Evolutionary conservation across 1,284 basidiomycete species (phyloP).

Genomic region (Malassezia japonica): DNA sequence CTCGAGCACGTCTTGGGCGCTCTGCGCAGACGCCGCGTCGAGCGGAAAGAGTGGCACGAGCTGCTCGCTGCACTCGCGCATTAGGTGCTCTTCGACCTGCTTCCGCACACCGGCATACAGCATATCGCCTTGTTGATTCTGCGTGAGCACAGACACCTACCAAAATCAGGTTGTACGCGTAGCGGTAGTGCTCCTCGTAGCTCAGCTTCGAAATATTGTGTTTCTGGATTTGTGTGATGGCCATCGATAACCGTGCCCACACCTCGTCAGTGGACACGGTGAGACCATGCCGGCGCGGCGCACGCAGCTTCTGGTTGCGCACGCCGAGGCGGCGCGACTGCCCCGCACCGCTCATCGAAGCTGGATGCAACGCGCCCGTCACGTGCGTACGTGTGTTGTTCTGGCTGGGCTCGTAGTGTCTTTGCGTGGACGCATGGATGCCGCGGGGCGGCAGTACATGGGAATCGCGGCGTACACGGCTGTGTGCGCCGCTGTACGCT

Average conservation of each 20-base stretch:
- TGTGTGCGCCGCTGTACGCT: conserved; percentile 2
- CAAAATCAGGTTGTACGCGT: conserved; percentile 42
- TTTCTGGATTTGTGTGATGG: conserved; percentile 89
- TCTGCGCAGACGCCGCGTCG: conserved; percentile 49
- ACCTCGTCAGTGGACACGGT: conserved; percentile 37
- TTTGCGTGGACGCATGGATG: background rate
- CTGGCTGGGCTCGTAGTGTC: too few relatives aligned
- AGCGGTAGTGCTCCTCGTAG: conserved; percentile 81
- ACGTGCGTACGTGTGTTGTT: conserved; percentile 5
- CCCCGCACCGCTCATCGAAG: conserved; percentile 13
- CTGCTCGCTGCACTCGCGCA: conserved; percentile 64
- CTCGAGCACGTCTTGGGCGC: conserved; percentile 17
- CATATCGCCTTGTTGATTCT: conserved; percentile 65
- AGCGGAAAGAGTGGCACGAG: conserved; percentile 73
- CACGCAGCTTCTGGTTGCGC: conserved; percentile 16
- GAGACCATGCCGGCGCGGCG: conserved; percentile 31
- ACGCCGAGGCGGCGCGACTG: conserved; percentile 14
- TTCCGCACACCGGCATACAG: conserved; percentile 77
- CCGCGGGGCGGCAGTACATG: background rate
- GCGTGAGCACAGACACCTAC: conserved; percentile 12
- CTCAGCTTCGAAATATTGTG: conserved; percentile 85
- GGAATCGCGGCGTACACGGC: conserved; percentile 10
- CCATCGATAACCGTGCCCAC: conserved; percentile 66
- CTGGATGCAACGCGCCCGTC: conserved; percentile 5
- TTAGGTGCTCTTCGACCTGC: conserved; percentile 73